Base-by-base conservation (phyloP, 2,329 filamentous ascomycete genomes). In the Fusarium burgessii region DNA sequence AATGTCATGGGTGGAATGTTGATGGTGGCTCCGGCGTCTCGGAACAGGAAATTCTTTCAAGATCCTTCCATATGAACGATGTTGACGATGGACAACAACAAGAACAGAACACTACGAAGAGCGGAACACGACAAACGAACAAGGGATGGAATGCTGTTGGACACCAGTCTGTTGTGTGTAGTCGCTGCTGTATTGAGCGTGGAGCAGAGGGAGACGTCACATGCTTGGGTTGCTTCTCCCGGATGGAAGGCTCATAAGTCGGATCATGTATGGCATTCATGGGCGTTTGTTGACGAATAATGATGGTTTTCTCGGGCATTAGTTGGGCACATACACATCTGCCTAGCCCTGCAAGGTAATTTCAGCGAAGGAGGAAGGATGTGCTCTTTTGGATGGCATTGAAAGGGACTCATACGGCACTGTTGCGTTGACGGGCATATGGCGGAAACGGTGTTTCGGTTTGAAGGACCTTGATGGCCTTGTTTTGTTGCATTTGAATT, bases 141-240 rank as follows among this genome's bases (percentile, higher is more conserved):
- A 74, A 76, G 55, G 80, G 80, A n/a, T 85, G 83, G 81, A 75
- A 77, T 1, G 79, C 78, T 1, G 77, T 76, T 33, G 84, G 84
- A 11, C 88, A 90, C 70, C 81, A 83, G 12, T 80, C 84, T 36
- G 85, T 88, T 72, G 82, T 92, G 5, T 93, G 91, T 77, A 92
- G 90, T 75, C 84, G 86, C 20, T 93, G 91, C 79, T 92, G 90
- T 76, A 85, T 92, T 6, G 91, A 93, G 77, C 84, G 84, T 27
- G 90, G 90, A 0, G 75, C 81, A 23, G 87, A 92, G 57, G 91
- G 91, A 29, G 90, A 92, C 50, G 86, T 92, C 8, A 86, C 89
- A 63, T 93, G 91, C 74, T 79, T 92, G 50, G 89, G 89, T 3
- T 93, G 91, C 70, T 81, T 91, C 42, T 82, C 82, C 13, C 77